Evolutionary conservation across 2,329 filamentous ascomycete species (phyloP), one percentile per base, ranked within the genome.

Genomic region (Colletotrichum somersetense): DNA sequence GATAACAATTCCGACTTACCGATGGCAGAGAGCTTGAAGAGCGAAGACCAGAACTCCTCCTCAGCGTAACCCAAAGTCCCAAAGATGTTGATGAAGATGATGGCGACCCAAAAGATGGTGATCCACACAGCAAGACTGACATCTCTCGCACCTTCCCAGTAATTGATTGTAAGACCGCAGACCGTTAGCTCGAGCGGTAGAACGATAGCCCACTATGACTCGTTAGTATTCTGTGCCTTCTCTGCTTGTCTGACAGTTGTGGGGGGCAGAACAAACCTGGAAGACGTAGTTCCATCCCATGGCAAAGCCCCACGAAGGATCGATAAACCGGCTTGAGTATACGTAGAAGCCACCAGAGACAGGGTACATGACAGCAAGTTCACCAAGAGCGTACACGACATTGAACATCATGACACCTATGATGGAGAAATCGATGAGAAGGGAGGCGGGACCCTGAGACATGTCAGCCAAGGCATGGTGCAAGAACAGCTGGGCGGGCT

Each of bases 261-360:
- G 20, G 5, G 5, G 10, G 8, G 38, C 16, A 5, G 14, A 5
- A 55, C 63, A n/a, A 18, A 72, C 70, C 66, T 87, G 85, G 72
- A 83, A 78, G 53, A 86, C 85, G 72, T 81, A 86, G 76, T 86
- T 86, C 83, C 83, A 85, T 46, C 85, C 85, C 84, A 87, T 86
- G 38, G 83, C 82, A 73, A 84, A 85, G n/a, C 83, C 83, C 83
- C 85, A 89, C 3, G 86, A 85, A 7, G 86, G 88, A 75, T 89
- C 88, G 71, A 90, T 84, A 74, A 90, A 90, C 10, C 88, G 83
- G 35, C 85, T 83, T 14, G 86, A 86, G 78, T 88, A 89, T 1
- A 85, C 84, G 74, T 88, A 89, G 79, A 90, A 90, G 61, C 86
- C 87, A 74, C 88, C 88, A 4, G 88, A 88, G 30, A 89, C 84